These are phyloP conservation scores for Emmonsiellopsis sp. DNA, from an alignment of 2,329 filamentous ascomycete species.

Conservation along the genomic window DNA sequence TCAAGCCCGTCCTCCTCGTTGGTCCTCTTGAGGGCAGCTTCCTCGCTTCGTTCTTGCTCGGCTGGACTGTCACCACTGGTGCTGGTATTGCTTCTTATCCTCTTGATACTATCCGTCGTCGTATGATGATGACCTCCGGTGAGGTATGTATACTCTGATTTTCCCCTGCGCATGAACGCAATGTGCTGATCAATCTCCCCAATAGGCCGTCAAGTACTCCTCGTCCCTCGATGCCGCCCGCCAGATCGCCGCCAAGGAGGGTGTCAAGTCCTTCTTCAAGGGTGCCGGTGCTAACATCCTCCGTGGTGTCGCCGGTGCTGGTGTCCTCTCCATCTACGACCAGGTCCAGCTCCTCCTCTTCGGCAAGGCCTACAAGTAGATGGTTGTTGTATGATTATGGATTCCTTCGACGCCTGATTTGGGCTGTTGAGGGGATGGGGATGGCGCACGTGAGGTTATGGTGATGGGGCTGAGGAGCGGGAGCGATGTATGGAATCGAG, in stretches of 20 bases:
- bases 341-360: conserved; percentile 98
- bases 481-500: conserved; percentile 19
- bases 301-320: conserved; percentile 99
- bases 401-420: not conserved
- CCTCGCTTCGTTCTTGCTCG: conserved; percentile 97
- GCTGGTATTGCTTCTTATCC: conserved; percentile 99
- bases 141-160: conserved; percentile 41
- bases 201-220: conserved; percentile 98
- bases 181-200: conserved; percentile 2
- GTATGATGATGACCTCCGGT: conserved; percentile 99
- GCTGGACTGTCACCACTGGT: conserved; percentile 99
- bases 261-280: conserved; percentile 99
- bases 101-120: conserved; percentile 99
- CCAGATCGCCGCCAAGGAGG: conserved; percentile 95
- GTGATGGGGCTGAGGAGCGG: conserved; percentile 12
- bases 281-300: conserved; percentile 99
- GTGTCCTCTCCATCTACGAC: conserved; percentile 99
- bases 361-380: conserved; percentile 94
- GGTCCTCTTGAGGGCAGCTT: conserved; percentile 94
- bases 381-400: conserved; percentile 5
- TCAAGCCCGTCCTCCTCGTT: conserved; percentile 96
- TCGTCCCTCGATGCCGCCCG: conserved; percentile 87
- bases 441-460: conserved; percentile 25
- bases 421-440: conserved; percentile 13
- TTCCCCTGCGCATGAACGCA: not conserved